phyloP scores from a whole-genome alignment of 768 basidiomycete species.

The Podaxis rugospora region DNA sequence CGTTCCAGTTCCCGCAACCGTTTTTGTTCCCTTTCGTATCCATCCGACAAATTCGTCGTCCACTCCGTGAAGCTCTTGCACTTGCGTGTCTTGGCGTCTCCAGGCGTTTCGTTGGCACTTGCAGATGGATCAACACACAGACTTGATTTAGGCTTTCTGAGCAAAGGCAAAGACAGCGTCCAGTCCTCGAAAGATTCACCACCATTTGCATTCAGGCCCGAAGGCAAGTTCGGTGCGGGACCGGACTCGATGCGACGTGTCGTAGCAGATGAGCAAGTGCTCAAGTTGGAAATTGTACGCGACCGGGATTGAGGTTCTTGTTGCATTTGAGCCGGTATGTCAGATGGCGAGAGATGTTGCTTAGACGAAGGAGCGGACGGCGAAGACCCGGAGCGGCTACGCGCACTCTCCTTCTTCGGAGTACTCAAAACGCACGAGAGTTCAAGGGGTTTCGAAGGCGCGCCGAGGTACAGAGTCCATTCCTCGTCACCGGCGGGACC shows the following conservation, averaged over 20 bases:
- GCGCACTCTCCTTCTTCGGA: neutral
- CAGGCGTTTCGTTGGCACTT: neutral
- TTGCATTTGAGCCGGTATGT: conserved; percentile 2
- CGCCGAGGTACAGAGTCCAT: conserved; percentile 9
- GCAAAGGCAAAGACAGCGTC: conserved; percentile 6
- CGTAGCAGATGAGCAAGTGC: conserved; percentile 4
- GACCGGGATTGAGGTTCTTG: neutral
- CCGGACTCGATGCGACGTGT: conserved; percentile 10
- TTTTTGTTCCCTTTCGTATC: neutral
- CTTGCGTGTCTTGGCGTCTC: neutral
- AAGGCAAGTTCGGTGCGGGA: neutral
- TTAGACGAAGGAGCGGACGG: neutral
- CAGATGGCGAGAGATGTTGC: conserved; percentile 6
- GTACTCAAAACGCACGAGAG: neutral
- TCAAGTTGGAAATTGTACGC: conserved; percentile 4
- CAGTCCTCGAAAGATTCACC: conserved; percentile 1
- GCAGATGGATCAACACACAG: neutral
- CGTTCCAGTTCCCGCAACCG: conserved; percentile 1
- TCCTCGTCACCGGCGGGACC: neutral
- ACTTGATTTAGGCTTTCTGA: conserved; percentile 3
- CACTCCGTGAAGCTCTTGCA: conserved; percentile 9
- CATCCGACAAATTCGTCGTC: conserved; percentile 3
- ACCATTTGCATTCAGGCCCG: neutral
- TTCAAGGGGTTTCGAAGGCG: conserved; percentile 5
- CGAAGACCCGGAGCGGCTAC: neutral